Evolutionary conservation across 768 basidiomycete genomes (phyloP).

Genomic region (Butyriboletus loyo): DNA sequence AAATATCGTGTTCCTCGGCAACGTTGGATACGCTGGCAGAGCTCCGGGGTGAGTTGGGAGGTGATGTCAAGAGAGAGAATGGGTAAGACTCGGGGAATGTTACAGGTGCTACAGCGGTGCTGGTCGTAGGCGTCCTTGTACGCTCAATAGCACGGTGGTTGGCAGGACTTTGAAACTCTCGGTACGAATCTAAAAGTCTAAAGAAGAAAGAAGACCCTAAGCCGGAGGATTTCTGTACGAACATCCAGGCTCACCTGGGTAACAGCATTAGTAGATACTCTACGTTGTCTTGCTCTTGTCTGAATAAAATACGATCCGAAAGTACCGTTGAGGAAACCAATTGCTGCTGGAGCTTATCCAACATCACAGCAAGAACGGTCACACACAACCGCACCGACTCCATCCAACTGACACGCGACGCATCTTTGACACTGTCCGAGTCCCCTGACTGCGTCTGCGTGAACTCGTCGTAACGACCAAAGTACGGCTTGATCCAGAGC

Average conservation of each 20-base stretch:
- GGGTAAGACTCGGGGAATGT: slow-evolving; percentile 95
- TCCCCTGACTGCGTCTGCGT: slow-evolving; percentile 61
- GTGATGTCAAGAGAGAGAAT: slow-evolving; percentile 71
- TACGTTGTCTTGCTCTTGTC: slow-evolving; percentile 89
- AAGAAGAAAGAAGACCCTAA: slow-evolving; percentile 2
- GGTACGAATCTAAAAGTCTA: slow-evolving; percentile 85
- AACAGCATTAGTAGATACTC: slow-evolving; percentile 81
- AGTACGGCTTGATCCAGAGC: slow-evolving; percentile 93
- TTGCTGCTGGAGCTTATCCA: slow-evolving; percentile 84
- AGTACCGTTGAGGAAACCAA: slow-evolving; percentile 64
- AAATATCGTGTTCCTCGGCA: slow-evolving; percentile 48
- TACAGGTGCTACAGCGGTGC: slow-evolving; percentile 60
- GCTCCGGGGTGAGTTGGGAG: slow-evolving; percentile 53
- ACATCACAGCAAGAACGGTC: slow-evolving; percentile 83
- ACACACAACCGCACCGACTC: slow-evolving; percentile 89
- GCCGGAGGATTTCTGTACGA: background rate
- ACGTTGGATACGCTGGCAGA: slow-evolving; percentile 39
- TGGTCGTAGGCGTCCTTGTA: slow-evolving; percentile 55
- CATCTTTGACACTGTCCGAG: slow-evolving; percentile 61
- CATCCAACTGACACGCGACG: slow-evolving; percentile 81
- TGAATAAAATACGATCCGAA: slow-evolving; percentile 56
- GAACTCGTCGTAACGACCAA: slow-evolving; percentile 89
- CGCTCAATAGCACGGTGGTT: slow-evolving; percentile 71
- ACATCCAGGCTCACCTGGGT: slow-evolving; percentile 58
- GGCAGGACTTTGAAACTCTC: slow-evolving; percentile 69